Percentiles rank a stretch among this genome's conserved stretches.
These are phyloP conservation scores for Blechomonas ayalai DNA, from an alignment of 208 protist species.

Conservation along the genomic window DNA sequence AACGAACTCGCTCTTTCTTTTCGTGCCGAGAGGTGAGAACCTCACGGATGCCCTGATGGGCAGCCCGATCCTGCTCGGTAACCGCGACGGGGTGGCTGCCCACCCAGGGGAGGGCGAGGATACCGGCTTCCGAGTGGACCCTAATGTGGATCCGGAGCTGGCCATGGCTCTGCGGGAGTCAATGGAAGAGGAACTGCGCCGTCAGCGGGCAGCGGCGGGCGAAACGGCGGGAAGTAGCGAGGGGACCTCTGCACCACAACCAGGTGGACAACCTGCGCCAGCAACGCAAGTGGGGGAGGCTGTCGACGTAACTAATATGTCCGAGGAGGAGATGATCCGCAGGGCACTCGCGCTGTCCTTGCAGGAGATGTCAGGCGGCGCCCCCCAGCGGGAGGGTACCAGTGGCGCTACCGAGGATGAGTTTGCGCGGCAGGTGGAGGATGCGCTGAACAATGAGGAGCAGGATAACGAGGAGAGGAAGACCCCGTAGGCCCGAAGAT, in stretches of 20 bases:
- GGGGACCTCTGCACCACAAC: not conserved
- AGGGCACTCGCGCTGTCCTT: conserved; percentile 74
- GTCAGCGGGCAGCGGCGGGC: conserved; percentile 62
- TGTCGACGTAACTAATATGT: conserved; percentile 48
- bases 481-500: not conserved
- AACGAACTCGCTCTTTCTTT: conserved; percentile 83
- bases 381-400: not conserved
- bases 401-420: conserved; percentile 10
- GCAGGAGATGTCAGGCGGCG: conserved; percentile 26
- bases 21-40: conserved; percentile 64
- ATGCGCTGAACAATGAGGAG: conserved; percentile 27
- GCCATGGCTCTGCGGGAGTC: conserved; percentile 93
- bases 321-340: conserved; percentile 82
- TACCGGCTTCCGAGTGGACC: conserved; percentile 84
- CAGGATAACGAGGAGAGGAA: conserved; percentile 15
- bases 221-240: conserved; percentile 4
- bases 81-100: conserved; percentile 20
- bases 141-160: conserved; percentile 91
- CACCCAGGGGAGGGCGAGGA: conserved; percentile 7
- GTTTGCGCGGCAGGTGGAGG: conserved; percentile 24
- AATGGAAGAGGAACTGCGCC: conserved; percentile 91
- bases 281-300: conserved; percentile 3
- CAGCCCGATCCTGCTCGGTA: conserved; percentile 79
- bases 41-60: conserved; percentile 90
- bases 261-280: not conserved